Base-by-base conservation (phyloP, 73 alveolate species). In the Diophrys appendiculata region DNA sequence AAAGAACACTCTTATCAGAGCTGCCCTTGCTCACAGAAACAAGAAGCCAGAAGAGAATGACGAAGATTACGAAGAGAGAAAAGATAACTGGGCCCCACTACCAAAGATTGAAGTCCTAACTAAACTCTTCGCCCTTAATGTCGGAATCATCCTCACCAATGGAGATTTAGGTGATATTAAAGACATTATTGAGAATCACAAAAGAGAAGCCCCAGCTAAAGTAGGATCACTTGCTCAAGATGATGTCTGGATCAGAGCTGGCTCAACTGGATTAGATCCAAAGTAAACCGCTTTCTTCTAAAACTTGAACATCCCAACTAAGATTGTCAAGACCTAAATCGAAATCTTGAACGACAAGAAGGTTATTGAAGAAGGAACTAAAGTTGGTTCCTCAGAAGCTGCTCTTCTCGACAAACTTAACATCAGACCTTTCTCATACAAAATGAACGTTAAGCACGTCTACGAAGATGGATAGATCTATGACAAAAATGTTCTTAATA, bases 181-280 rank as follows among this genome's bases (percentile, higher is more conserved):
- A 79, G 92, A 93, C 28, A 79, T 86, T 33, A 91, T 96, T 32
- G 94, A 84, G 31, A 81, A 83, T 29, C 89, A 89, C 84, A 82
- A 81, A 35, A 91, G 91, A 55, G 98, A 96, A 84, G 96, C 98
- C 60, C 98, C 96, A 68, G 99, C 99, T 69, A 96, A 87, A 86
- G 98, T 95, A 25, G 99, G 99, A 77, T 92, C 96, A 54, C 64
- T 90, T 52, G 94, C 99, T 87, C 99, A 98, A 29, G 93, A 76
- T 82, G 99, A 98, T 71, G 98, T 97, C 83, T 92, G 92, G 80
- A 97, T 98, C 73, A 98, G 98, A 27, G 95, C 99, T 68, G 99
- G 99, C 18, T 97, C 99, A 25, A 97, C 99, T 68, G 99, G 99
- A 82, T 92, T 98, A 95, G 99, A 98, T 78, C 98, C 99, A 73